Conservation (phyloP, 257 asterid genomes). For the Eustoma russellianum region DNA sequence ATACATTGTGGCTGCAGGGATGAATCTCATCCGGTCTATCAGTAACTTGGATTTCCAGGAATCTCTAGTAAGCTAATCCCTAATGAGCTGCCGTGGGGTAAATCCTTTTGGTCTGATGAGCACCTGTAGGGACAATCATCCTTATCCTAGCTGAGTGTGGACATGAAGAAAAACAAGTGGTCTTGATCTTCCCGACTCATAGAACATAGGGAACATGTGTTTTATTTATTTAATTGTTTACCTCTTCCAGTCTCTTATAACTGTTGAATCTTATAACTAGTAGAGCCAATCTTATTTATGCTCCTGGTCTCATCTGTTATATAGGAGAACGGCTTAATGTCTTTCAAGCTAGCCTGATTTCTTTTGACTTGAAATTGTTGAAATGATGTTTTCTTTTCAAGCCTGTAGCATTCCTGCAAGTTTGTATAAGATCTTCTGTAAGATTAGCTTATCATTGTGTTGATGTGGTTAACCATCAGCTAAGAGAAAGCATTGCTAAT, state of each 20-base stretch:
- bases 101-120: too few species aligned
- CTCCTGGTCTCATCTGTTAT: not conserved
- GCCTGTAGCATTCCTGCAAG: not conserved
- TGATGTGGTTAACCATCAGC: slow-evolving; percentile 32
- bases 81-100: too few species aligned
- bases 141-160: too few species aligned
- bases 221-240: not conserved
- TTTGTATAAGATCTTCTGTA: not conserved
- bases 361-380: not conserved
- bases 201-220: too few species aligned
- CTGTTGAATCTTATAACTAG: not conserved
- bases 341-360: not conserved
- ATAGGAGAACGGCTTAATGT: not conserved
- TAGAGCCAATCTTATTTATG: not conserved
- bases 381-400: not conserved
- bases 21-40: too few species aligned
- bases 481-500: slow-evolving; percentile 70
- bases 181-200: too few species aligned
- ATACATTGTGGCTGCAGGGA: too few species aligned
- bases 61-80: too few species aligned
- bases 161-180: too few species aligned
- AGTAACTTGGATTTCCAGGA: too few species aligned
- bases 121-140: too few species aligned
- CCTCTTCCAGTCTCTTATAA: not conserved
- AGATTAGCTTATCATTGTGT: slow-evolving; percentile 18